Evolutionary conservation across 2,329 filamentous ascomycete species (phyloP).

Genomic region (Microdochium nivale): DNA sequence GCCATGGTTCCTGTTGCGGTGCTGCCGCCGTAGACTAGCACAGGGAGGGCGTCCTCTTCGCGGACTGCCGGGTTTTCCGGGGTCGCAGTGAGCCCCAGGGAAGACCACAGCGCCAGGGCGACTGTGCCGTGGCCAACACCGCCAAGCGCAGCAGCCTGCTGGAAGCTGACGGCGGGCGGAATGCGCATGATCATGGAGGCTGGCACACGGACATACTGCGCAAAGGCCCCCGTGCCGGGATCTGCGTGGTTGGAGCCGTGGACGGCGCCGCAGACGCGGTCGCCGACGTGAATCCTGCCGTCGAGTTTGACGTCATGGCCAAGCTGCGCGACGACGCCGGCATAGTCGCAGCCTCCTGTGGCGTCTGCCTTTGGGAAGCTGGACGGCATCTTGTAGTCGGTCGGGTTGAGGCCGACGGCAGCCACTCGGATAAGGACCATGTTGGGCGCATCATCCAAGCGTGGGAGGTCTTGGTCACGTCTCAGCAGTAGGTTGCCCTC

Average conservation of each 20-base stretch:
- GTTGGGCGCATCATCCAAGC: constrained; percentile 4
- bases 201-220: neutral
- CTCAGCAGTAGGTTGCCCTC: neutral
- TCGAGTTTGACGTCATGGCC: constrained; percentile 8
- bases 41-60: no score
- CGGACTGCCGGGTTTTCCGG: neutral
- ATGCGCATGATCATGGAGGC: neutral
- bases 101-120: constrained; percentile 2
- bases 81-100: neutral
- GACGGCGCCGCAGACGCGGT: constrained; percentile 15
- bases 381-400: constrained; percentile 19
- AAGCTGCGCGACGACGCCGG: constrained; percentile 15
- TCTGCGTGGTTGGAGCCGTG: constrained; percentile 6
- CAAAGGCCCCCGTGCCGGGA: constrained; percentile 1
- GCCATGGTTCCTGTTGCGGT: constrained; percentile 7
- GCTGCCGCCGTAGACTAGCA: constrained; percentile 7
- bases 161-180: neutral
- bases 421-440: constrained; percentile 9
- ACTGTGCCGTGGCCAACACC: neutral
- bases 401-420: constrained; percentile 19
- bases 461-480: neutral
- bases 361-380: constrained; percentile 10
- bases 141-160: constrained; percentile 1
- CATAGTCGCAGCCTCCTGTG: constrained; percentile 19
- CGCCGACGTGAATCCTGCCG: constrained; percentile 14